A percentile compares a stretch with the other conserved stretches of the same genome.
Evolutionary conservation across 139 green algal genomes (phyloP).

Genomic region (Coelastrella sp.): DNA sequence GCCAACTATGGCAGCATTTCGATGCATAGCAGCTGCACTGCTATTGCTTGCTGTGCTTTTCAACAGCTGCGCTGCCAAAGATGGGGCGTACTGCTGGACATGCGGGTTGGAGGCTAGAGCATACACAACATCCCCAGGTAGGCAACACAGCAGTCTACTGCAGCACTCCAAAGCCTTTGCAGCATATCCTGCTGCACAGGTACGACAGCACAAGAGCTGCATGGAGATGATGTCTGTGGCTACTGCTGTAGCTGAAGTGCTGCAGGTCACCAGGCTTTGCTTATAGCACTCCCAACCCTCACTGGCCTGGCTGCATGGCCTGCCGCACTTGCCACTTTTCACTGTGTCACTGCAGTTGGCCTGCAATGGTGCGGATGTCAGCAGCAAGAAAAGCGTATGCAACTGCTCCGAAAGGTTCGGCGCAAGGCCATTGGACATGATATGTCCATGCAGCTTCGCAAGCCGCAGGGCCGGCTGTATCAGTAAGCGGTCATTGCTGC

Average conservation of each 20-base stretch:
- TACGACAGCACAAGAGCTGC: conserved; percentile 29
- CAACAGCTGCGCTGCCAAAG: background rate
- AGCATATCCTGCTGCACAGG: conserved; percentile 37
- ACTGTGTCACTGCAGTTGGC: background rate
- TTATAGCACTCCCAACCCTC: too few species aligned
- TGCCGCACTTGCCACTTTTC: background rate
- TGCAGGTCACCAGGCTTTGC: too few species aligned
- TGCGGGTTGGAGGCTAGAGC: background rate
- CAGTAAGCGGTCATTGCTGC: too few species aligned
- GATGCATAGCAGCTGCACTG: background rate
- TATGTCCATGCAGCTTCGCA: conserved; percentile 38
- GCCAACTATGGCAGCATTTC: background rate
- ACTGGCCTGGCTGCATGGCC: background rate
- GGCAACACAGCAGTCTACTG: conserved; percentile 22
- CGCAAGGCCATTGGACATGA: conserved; percentile 23
- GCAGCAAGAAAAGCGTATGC: conserved; percentile 6
- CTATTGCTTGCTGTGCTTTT: conserved; percentile 1
- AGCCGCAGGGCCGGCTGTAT: background rate
- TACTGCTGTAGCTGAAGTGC: too few species aligned
- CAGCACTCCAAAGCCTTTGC: conserved; percentile 42
- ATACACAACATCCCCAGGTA: background rate
- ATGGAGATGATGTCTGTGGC: background rate
- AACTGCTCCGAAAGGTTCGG: conserved; percentile 28
- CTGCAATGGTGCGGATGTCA: background rate
- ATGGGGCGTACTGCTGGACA: background rate